These are phyloP conservation scores for Sclerotinia borealis DNA, from an alignment of 2,329 filamentous ascomycete species.

Conservation along the genomic window DNA sequence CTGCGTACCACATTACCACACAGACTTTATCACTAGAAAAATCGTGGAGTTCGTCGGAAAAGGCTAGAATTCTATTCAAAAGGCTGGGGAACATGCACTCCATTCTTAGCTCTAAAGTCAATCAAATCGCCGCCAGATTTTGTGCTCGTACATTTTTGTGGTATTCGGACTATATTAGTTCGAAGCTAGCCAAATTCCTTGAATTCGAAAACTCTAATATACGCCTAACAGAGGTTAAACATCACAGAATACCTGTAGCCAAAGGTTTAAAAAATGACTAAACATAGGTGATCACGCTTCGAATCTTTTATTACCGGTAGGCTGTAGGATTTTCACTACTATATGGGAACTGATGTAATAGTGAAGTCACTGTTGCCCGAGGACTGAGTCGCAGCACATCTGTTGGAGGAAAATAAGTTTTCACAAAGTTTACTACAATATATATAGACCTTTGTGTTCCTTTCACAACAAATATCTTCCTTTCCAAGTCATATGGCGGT, in stretches of 20 bases:
- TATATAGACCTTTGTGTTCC: neutral
- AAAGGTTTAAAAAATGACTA: neutral
- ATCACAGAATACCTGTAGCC: neutral
- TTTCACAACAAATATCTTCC: no score
- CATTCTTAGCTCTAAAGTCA: neutral
- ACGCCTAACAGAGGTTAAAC: neutral
- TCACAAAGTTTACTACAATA: neutral
- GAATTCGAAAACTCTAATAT: neutral
- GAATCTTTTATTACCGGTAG: no score
- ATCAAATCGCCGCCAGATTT: neutral
- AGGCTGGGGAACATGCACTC: neutral
- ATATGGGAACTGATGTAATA: neutral
- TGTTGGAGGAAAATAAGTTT: neutral
- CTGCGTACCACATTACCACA: neutral
- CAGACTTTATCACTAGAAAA: neutral
- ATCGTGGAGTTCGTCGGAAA: neutral
- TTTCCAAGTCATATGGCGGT: neutral
- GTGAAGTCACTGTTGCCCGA: neutral
- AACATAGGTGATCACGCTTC: no score
- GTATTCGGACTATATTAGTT: neutral
- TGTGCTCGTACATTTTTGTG: neutral
- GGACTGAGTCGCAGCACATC: neutral
- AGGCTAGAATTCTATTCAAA: neutral
- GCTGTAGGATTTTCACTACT: neutral
- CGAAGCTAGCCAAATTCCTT: neutral